Evolutionary conservation across 78 protist species (phyloP).

Genomic region (Goniomonas avonlea): DNA sequence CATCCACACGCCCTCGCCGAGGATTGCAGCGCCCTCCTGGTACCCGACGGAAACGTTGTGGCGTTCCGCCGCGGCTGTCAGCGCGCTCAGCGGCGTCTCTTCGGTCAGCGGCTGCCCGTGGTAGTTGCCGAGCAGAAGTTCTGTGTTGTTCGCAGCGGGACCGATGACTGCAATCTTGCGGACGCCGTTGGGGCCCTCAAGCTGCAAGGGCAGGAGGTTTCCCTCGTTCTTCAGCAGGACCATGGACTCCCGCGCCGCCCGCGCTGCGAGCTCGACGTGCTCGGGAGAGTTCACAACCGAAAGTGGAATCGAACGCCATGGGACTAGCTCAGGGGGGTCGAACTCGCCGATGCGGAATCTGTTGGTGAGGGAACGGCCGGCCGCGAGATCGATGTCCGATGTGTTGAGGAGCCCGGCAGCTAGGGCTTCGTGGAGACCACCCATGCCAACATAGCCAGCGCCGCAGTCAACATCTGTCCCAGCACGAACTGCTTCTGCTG

Average conservation of each 20-base stretch:
- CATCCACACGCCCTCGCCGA: no score
- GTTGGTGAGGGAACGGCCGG: no score
- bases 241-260: neutral
- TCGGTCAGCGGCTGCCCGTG: neutral
- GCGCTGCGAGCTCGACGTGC: neutral
- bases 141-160: no score
- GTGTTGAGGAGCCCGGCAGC: no score
- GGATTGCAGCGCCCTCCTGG: no score
- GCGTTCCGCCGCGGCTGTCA: no score
- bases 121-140: slow-evolving; percentile 1
- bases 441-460: neutral
- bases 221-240: slow-evolving; percentile 18
- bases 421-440: neutral
- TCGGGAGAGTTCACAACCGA: neutral
- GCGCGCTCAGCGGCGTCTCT: no score
- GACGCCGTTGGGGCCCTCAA: no score
- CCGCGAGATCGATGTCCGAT: no score
- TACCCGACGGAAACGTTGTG: no score
- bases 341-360: slow-evolving; percentile 38
- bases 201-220: neutral
- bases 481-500: neutral
- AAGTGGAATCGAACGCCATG: slow-evolving; percentile 21
- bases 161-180: slow-evolving; percentile 31
- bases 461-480: slow-evolving; percentile 36
- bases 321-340: slow-evolving; percentile 33